phyloP scores from a whole-genome alignment of 164 flowering plant genomes.

The Sedum album region DNA sequence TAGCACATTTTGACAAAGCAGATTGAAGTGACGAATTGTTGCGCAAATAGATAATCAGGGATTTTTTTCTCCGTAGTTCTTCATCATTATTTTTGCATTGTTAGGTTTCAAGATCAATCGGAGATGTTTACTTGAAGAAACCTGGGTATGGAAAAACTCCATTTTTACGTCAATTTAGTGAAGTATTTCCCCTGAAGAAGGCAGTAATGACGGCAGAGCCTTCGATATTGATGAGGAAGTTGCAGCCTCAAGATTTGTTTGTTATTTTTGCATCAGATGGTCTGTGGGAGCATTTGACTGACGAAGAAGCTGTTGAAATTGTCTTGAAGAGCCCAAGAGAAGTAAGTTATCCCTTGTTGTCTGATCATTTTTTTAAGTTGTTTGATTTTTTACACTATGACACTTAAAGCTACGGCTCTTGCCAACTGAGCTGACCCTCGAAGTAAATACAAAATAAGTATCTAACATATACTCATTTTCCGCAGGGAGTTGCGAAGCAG shows the following conservation, averaged over 20 bases:
- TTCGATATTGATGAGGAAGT: conserved; percentile 27
- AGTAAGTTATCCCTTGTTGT: conserved; percentile 44
- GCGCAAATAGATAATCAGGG: too few relatives aligned
- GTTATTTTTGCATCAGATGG: too few relatives aligned
- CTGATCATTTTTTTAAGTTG: too few relatives aligned
- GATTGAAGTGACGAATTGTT: too few relatives aligned
- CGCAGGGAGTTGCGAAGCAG: conserved; percentile 71
- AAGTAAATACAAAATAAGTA: too few relatives aligned
- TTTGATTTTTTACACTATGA: too few relatives aligned
- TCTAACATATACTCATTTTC: not conserved
- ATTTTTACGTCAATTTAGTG: conserved; percentile 43
- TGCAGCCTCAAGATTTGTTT: conserved; percentile 51
- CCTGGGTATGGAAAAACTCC: conserved; percentile 52
- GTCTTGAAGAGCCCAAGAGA: conserved; percentile 46
- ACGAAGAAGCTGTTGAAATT: conserved; percentile 65
- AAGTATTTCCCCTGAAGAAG: conserved; percentile 42
- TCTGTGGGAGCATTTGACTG: conserved; percentile 73
- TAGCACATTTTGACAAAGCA: too few relatives aligned
- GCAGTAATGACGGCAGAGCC: conserved; percentile 76
- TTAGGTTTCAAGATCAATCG: conserved; percentile 80
- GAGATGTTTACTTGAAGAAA: conserved; percentile 81
- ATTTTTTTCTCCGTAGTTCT: not conserved
- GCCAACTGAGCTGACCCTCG: too few relatives aligned
- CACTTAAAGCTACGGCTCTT: too few relatives aligned
- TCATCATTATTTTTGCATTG: not conserved